A percentile compares a stretch with the other conserved stretches of the same genome.
Conservation (phyloP, 2,329 filamentous ascomycete genomes). For the Arthrobotrys sphaeroides region DNA sequence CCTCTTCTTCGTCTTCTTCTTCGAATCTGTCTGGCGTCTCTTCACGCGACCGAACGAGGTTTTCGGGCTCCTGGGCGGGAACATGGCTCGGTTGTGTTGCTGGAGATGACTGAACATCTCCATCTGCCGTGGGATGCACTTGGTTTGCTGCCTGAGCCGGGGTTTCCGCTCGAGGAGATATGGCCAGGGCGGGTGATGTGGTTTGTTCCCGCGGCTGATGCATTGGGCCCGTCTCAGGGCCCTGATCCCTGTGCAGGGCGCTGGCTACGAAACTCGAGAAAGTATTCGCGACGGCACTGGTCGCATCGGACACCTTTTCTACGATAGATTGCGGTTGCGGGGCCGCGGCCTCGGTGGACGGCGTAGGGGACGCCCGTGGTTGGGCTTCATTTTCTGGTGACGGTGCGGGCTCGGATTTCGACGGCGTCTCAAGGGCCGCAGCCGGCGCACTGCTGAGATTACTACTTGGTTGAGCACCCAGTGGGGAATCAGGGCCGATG, state of each 20-base stretch:
- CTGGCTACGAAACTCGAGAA: slow-evolving; percentile 33
- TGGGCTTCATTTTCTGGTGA: slow-evolving; percentile 23
- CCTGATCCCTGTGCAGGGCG: slow-evolving; percentile 29
- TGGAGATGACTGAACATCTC: slow-evolving; percentile 1
- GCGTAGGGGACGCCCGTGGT: not conserved
- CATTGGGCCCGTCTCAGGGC: slow-evolving; percentile 16
- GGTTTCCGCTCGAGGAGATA: slow-evolving; percentile 5
- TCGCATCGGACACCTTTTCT: slow-evolving; percentile 26
- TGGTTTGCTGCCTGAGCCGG: slow-evolving; percentile 12
- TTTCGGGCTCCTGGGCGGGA: not conserved
- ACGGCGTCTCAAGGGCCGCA: not conserved
- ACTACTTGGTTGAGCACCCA: not conserved
- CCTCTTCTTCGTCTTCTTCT: slow-evolving; percentile 43
- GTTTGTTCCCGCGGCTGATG: slow-evolving; percentile 31
- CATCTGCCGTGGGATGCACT: slow-evolving; percentile 9
- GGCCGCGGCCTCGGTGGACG: slow-evolving; percentile 21
- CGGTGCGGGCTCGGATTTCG: not conserved
- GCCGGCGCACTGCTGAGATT: not conserved
- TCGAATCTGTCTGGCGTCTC: slow-evolving; percentile 40
- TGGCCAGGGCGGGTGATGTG: slow-evolving; percentile 31
- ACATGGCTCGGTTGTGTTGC: slow-evolving; percentile 5
- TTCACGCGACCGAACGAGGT: slow-evolving; percentile 22
- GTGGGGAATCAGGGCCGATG: slow-evolving; percentile 23
- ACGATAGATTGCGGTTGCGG: slow-evolving; percentile 24
- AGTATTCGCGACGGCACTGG: slow-evolving; percentile 23